These are phyloP conservation scores for Austropuccinia psidii DNA, from an alignment of 1,284 basidiomycete species.

Conservation along the genomic window DNA sequence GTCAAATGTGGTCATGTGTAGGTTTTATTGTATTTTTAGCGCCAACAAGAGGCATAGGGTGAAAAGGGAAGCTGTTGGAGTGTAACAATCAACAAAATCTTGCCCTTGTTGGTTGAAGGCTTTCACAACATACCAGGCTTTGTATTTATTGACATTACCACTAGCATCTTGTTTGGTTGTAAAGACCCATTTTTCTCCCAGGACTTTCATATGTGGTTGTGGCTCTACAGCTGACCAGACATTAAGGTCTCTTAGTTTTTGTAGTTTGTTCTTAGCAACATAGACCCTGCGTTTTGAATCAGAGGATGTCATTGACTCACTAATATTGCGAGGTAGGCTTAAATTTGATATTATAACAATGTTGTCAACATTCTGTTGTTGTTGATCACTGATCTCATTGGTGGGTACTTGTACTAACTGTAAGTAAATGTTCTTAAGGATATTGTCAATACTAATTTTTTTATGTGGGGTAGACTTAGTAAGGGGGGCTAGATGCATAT, in stretches of 20 bases:
- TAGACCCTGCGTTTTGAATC: neutral
- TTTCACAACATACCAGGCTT: neutral
- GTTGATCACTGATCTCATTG: neutral
- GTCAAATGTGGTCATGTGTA: neutral
- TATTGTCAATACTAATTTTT: neutral
- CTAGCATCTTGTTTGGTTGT: neutral
- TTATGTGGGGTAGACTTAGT: neutral
- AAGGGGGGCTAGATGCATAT: neutral
- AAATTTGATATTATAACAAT: neutral
- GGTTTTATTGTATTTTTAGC: neutral
- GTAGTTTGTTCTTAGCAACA: neutral
- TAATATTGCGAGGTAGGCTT: neutral
- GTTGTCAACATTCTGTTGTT: neutral
- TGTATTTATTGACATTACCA: neutral
- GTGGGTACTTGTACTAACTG: neutral
- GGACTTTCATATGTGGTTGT: neutral
- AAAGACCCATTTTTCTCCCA: slow-evolving; percentile 14
- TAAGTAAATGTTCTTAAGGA: neutral
- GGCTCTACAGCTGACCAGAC: neutral
- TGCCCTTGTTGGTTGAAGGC: neutral
- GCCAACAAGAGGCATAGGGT: neutral
- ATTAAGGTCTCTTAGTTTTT: neutral
- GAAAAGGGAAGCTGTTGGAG: neutral
- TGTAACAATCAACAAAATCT: neutral
- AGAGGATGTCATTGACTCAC: neutral